phyloP scores from a whole-genome alignment of 2,329 filamentous ascomycete species.

The Byssothecium circinans region DNA sequence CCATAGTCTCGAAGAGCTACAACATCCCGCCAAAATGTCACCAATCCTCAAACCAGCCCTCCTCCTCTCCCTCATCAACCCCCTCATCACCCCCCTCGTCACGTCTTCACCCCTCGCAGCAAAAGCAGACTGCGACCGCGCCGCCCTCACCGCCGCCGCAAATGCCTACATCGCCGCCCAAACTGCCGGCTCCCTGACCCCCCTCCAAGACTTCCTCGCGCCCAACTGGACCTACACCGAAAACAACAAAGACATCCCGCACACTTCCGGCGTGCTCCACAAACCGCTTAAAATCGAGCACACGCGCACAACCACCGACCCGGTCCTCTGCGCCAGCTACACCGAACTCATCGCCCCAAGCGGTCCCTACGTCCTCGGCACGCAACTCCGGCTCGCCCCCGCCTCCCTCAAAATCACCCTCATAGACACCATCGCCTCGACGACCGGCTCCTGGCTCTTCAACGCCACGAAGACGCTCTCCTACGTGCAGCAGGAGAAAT shows the following conservation, averaged over 20 bases:
- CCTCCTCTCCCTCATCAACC: too few species aligned
- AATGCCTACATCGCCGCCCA: constrained; percentile 22
- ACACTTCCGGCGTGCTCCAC: constrained; percentile 8
- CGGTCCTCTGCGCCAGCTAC: constrained; percentile 24
- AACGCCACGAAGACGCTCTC: constrained; percentile 24
- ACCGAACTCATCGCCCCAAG: constrained; percentile 19
- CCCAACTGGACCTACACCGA: constrained; percentile 18
- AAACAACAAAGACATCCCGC: constrained; percentile 19
- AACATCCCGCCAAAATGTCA: constrained; percentile 4
- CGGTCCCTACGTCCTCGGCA: constrained; percentile 20
- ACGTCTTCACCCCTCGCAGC: not conserved
- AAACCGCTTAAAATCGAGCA: constrained; percentile 22
- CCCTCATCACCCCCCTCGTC: too few species aligned
- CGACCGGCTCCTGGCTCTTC: constrained; percentile 23
- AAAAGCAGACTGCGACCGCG: constrained; percentile 9
- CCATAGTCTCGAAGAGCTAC: not conserved
- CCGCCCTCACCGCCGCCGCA: constrained; percentile 12
- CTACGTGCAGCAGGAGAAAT: constrained; percentile 19
- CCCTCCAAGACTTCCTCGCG: constrained; percentile 10
- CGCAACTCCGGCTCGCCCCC: constrained; percentile 17
- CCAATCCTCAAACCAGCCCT: not conserved
- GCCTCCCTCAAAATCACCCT: constrained; percentile 6
- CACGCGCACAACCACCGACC: constrained; percentile 24
- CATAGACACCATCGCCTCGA: constrained; percentile 21
- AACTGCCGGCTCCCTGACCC: constrained; percentile 12